Evolutionary conservation across 352 stramenopile genomes (phyloP), one percentile per base, ranked within the genome.

Genomic region (Saprolegnia parasitica): DNA sequence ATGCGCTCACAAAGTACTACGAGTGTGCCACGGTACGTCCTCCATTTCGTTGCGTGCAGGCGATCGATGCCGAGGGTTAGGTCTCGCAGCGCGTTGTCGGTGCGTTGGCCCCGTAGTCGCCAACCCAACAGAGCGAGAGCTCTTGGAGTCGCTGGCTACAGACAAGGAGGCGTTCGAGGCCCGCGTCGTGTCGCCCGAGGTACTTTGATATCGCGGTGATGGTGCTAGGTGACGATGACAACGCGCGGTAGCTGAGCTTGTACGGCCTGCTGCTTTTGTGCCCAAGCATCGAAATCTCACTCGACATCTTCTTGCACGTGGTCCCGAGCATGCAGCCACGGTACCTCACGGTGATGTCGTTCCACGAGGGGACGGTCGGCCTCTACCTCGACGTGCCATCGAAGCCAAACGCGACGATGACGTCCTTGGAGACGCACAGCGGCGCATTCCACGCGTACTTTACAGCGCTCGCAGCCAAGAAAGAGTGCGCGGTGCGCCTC

Each of bases 301-400:
- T 93, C 18, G 73, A 81, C 45, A 94, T 97, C 55, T 77, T 99
- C n/a, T 78, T 93, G 35, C 79, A 97, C 62, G 70, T 98, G 23
- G 88, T 97, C 56, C 97, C 96, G 21, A 91, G 90, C 71, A 75
- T 99, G 23, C 80, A 96, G 73, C 95, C 97, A 20, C 89, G 97
- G 9, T 98, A 98, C 75, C 99, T 99, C 79, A 99, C 97, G 13
- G 99, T 99, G 72, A 96, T 94, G 37, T 99, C 96, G 4, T 99
- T 91, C 13, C 93, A 90, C 49, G 79, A 87, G 45, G 86, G 91
- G 54, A 84, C 82, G 21, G 86, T 99, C 35, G 94, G 99, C 74
- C 78, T 98, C 93, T 61, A 77, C 92, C n/a, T 99, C 96, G 58
- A 97, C 91, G 16, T 99, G 99, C 80, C 91, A 93, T 40, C 74